phyloP scores from a whole-genome alignment of 441 rosid genomes.

The Raphanus hybrid region DNA sequence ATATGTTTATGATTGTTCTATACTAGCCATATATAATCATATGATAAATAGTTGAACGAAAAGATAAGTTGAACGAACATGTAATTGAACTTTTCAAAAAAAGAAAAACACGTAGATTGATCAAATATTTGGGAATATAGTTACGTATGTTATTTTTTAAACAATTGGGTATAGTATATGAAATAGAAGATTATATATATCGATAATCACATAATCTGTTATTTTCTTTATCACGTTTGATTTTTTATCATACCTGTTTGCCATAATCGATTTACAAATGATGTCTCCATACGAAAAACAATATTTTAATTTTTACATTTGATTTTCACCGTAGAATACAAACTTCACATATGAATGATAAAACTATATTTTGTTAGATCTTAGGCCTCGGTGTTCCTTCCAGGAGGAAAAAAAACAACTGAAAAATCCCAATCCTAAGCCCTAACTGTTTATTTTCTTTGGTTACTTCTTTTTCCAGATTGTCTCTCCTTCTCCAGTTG shows the following conservation, averaged over 20 bases:
- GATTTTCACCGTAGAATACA: neutral
- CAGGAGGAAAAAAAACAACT: neutral
- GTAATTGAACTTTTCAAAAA: neutral
- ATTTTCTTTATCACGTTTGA: conserved; percentile 1
- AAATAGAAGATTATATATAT: neutral
- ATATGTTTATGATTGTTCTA: neutral
- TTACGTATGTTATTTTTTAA: neutral
- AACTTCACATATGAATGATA: neutral
- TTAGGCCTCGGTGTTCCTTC: neutral
- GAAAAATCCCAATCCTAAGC: neutral
- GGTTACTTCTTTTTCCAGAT: conserved; percentile 1
- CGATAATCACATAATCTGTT: conserved; percentile 2
- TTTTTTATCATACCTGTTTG: neutral
- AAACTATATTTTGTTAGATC: neutral
- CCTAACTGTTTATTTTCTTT: neutral
- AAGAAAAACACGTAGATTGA: too few species aligned
- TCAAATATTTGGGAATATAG: neutral
- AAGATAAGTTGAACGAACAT: neutral
- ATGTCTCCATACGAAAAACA: neutral
- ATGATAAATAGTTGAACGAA: neutral
- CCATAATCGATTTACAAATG: neutral
- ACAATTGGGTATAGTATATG: neutral
- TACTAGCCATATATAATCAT: neutral
- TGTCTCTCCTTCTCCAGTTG: neutral
- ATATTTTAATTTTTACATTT: neutral